Evolutionary conservation across 140 eudicot genomes (phyloP), one percentile per base, ranked within the genome.

Genomic region (Oenanthe javanica): DNA sequence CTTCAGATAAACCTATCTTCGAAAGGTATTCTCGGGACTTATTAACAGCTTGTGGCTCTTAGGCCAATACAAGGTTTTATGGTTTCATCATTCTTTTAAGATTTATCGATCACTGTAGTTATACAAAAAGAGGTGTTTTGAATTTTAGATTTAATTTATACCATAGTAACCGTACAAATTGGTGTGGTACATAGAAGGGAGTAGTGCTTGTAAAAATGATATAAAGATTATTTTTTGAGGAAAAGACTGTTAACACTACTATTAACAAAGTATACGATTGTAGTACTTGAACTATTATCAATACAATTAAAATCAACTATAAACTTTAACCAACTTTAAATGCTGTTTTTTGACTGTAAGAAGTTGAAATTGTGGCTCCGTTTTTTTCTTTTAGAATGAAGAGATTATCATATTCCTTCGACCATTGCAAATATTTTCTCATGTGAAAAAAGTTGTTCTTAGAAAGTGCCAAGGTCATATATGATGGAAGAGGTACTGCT

Each of bases 1-100:
- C 98, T 76, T 94, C 98, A 21, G 93, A 92, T 76, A 90, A 81
- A 78, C 98, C 98, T 38, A 94, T 94, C 79, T 87, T 94, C 4
- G 97, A 92, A 84, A 94, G 97, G 98, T 94, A 84, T 86, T 27
- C 49, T 0, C n/a, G 21, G 57, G 40, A 71, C n/a, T 19, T 9
- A 4, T 23, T 57, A 18, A n/a, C 73, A 70, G 42, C 73, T 67
- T 27, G 12, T 81, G 4, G 27, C 15, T 61, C 23, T 45, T 59
- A 31, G 18, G 21, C 25, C 18, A 10, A 8, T 42, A 16, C 14
- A 11, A 71, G n/a, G 46, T 42, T 2, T 40, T 9, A 36, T 40
- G 27, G 11, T 21, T 38, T 71, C 10, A 40, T 36, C 40, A 36
- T 36, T 36, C 40, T 1, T 38, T 14, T 40, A 16, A 71, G 21